Evolutionary conservation across 1,284 basidiomycete genomes (phyloP).

Genomic region (Cryptococcus sp.): DNA sequence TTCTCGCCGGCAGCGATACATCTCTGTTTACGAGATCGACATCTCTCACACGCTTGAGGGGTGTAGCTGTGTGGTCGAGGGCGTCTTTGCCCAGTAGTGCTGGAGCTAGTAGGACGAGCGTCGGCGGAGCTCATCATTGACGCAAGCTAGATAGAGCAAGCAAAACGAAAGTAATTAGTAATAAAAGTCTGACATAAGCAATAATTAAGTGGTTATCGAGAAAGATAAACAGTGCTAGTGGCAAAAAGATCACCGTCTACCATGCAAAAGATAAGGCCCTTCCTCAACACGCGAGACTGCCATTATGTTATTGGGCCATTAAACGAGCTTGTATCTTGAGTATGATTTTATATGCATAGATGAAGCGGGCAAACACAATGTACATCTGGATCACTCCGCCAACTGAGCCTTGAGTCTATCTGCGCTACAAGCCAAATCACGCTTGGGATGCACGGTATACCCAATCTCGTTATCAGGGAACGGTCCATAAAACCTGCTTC

Average conservation of each 20-base stretch:
- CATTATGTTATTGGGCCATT: too few species aligned
- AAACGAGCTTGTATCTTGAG: too few species aligned
- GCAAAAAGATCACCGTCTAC: too few species aligned
- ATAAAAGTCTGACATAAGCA: too few species aligned
- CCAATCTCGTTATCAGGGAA: slow-evolving; percentile 40
- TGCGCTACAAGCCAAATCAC: slow-evolving; percentile 11
- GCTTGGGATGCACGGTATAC: slow-evolving; percentile 33
- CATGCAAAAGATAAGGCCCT: slow-evolving; percentile 1
- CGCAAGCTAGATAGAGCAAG: background rate
- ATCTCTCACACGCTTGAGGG: slow-evolving; percentile 17
- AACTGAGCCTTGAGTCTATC: slow-evolving; percentile 25
- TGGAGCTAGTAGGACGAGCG: background rate
- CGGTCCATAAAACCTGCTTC: slow-evolving; percentile 40
- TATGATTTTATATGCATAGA: too few species aligned
- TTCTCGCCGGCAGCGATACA: slow-evolving; percentile 10
- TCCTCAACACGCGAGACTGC: background rate
- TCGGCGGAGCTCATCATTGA: background rate
- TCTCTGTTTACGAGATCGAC: slow-evolving; percentile 16
- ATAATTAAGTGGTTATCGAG: too few species aligned
- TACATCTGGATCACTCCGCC: slow-evolving; percentile 12
- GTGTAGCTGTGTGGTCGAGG: slow-evolving; percentile 17
- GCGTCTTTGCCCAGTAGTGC: slow-evolving; percentile 5
- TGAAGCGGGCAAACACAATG: background rate
- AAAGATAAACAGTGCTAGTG: background rate
- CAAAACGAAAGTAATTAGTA: background rate